Conservation (phyloP, 2,329 filamentous ascomycete species). For the Stachybotrys chlorohalonatus region DNA sequence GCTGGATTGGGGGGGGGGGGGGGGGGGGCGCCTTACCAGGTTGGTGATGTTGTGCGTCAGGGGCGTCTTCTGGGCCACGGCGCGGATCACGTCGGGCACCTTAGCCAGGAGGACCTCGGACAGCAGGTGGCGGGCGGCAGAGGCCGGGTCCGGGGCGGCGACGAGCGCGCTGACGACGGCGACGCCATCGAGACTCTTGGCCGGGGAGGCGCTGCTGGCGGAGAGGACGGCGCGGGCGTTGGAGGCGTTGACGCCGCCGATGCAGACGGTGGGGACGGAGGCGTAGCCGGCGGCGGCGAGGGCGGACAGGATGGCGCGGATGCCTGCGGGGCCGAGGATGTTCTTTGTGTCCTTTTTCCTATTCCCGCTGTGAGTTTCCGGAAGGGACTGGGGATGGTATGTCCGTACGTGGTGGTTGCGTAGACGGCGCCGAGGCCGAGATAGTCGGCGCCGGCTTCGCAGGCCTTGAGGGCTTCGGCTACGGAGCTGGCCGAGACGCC, state of each 20-base stretch:
- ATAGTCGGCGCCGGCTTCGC: conserved; percentile 74
- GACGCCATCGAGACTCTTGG: conserved; percentile 65
- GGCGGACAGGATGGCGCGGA: conserved; percentile 42
- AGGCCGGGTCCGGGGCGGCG: conserved; percentile 56
- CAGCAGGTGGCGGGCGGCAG: conserved; percentile 50
- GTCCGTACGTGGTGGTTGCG: conserved; percentile 63
- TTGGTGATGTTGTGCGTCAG: conserved; percentile 98
- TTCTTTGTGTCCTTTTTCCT: conserved; percentile 80
- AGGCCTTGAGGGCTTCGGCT: conserved; percentile 64
- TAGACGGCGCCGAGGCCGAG: conserved; percentile 86
- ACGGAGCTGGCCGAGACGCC: conserved; percentile 75
- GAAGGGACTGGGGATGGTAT: conserved; percentile 7
- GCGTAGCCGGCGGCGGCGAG: conserved; percentile 41
- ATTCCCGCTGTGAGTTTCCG: background rate
- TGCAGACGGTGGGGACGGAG: conserved; percentile 62
- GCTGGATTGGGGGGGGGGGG: background rate
- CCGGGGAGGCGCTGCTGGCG: conserved; percentile 49
- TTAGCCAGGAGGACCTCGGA: conserved; percentile 38
- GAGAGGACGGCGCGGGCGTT: conserved; percentile 69
- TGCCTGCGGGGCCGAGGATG: conserved; percentile 44
- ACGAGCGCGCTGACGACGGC: conserved; percentile 88
- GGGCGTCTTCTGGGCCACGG: conserved; percentile 55
- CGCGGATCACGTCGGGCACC: conserved; percentile 41
- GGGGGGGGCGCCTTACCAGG: conserved; percentile 36
- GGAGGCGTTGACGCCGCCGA: conserved; percentile 74